phyloP scores from a whole-genome alignment of 2,329 filamentous ascomycete genomes.

The Elsinoe australis region DNA sequence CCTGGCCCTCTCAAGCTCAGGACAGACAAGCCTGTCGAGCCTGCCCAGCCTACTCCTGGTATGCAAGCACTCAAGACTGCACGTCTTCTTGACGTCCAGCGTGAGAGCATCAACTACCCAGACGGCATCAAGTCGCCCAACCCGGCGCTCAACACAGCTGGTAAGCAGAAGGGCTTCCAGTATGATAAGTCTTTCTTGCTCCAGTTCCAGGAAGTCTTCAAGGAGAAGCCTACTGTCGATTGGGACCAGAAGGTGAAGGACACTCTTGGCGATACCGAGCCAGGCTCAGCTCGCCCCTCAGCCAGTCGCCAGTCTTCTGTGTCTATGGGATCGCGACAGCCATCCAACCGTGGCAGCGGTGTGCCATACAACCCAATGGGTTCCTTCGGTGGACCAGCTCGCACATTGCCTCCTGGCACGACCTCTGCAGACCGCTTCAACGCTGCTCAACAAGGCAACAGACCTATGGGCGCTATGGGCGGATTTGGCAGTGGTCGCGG shows the following conservation, averaged over 20 bases:
- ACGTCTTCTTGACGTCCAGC: slow-evolving; percentile 74
- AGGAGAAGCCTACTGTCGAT: slow-evolving; percentile 88
- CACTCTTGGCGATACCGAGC: slow-evolving; percentile 58
- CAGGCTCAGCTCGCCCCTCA: slow-evolving; percentile 52
- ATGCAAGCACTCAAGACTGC: slow-evolving; percentile 89
- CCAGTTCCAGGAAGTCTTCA: slow-evolving; percentile 93
- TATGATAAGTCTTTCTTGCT: slow-evolving; percentile 94
- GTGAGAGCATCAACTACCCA: slow-evolving; percentile 68
- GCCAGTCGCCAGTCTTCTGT: slow-evolving; percentile 49
- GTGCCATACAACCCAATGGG: slow-evolving; percentile 52
- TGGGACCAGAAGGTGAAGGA: slow-evolving; percentile 86
- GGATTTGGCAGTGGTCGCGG: slow-evolving; percentile 51
- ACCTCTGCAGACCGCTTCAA: slow-evolving; percentile 67
- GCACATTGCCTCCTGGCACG: slow-evolving; percentile 65
- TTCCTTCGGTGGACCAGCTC: slow-evolving; percentile 49
- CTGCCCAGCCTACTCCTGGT: slow-evolving; percentile 85
- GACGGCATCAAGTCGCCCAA: slow-evolving; percentile 80
- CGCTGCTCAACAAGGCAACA: slow-evolving; percentile 24
- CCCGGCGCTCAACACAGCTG: slow-evolving; percentile 77
- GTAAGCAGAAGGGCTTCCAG: slow-evolving; percentile 77
- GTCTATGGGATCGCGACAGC: slow-evolving; percentile 41
- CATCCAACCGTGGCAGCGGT: slow-evolving; percentile 23
- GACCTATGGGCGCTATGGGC: slow-evolving; percentile 38
- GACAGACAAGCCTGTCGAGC: slow-evolving; percentile 78
- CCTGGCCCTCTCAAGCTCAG: slow-evolving; percentile 83